phyloP scores from a whole-genome alignment of 352 stramenopile species.

The Pythium diclinum region DNA sequence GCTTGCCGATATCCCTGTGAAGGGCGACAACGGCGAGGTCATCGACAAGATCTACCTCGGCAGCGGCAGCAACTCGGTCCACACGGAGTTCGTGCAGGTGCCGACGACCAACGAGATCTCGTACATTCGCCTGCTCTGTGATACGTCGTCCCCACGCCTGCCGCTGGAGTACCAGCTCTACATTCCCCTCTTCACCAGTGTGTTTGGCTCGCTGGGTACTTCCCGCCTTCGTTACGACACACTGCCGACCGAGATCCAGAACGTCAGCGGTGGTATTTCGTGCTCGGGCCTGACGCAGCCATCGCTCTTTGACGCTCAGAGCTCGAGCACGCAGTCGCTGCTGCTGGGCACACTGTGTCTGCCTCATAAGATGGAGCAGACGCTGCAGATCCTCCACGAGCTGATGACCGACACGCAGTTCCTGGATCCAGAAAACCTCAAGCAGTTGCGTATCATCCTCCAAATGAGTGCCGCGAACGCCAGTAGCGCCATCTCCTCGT shows the following conservation, averaged over 20 bases:
- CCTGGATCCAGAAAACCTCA: constrained; percentile 58
- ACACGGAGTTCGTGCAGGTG: constrained; percentile 58
- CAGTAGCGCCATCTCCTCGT: constrained; percentile 70
- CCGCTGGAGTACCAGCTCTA: constrained; percentile 64
- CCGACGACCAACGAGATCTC: constrained; percentile 83
- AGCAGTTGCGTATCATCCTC: constrained; percentile 69
- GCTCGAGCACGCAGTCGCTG: constrained; percentile 51
- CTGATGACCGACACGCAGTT: constrained; percentile 79
- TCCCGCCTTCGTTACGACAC: constrained; percentile 61
- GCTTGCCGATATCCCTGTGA: constrained; percentile 57
- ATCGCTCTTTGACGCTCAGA: constrained; percentile 46
- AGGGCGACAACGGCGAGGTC: constrained; percentile 47
- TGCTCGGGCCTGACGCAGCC: constrained; percentile 51
- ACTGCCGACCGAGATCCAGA: constrained; percentile 69
- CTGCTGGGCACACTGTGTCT: constrained; percentile 67
- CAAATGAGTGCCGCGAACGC: constrained; percentile 66
- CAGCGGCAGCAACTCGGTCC: background rate
- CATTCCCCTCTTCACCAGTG: constrained; percentile 63
- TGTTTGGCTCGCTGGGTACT: constrained; percentile 74
- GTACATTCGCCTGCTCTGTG: constrained; percentile 74
- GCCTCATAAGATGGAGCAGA: constrained; percentile 70
- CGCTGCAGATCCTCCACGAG: constrained; percentile 50
- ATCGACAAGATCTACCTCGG: constrained; percentile 40
- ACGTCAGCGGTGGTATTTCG: constrained; percentile 74
- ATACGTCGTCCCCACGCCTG: constrained; percentile 38